phyloP scores from a whole-genome alignment of 2,329 filamentous ascomycete species.

The Aspergillus carbonarius region DNA sequence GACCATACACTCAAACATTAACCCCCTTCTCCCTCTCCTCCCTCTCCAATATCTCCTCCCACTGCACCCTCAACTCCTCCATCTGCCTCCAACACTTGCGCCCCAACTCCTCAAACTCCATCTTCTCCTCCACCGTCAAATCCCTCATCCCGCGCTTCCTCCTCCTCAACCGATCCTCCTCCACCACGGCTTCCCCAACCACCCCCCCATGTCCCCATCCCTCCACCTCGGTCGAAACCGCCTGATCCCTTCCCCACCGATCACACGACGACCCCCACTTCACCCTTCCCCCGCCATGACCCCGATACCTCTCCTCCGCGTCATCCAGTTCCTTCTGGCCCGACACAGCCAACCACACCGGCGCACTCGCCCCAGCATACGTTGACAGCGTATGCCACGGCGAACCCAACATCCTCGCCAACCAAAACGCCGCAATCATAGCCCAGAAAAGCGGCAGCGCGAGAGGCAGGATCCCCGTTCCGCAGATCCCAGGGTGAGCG shows the following conservation, averaged over 20 bases:
- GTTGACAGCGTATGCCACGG: constrained; percentile 81
- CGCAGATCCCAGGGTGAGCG: constrained; percentile 82
- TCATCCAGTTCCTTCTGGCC: constrained; percentile 48
- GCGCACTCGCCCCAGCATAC: constrained; percentile 73
- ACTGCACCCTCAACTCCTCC: constrained; percentile 42
- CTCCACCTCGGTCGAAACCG: constrained; percentile 77
- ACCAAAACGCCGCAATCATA: constrained; percentile 67
- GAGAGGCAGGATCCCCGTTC: constrained; percentile 76
- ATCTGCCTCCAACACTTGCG: constrained; percentile 43
- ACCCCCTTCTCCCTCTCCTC: constrained; percentile 24
- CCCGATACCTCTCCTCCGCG: constrained; percentile 46
- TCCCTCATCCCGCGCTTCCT: constrained; percentile 60
- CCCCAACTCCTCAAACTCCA: constrained; percentile 42
- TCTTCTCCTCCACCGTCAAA: constrained; percentile 50
- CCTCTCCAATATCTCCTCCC: constrained; percentile 41
- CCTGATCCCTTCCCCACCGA: constrained; percentile 56
- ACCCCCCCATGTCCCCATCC: constrained; percentile 73
- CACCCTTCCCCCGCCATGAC: constrained; percentile 60
- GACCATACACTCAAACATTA: not conserved
- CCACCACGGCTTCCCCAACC: constrained; percentile 51
- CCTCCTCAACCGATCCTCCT: constrained; percentile 52
- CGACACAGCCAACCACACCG: constrained; percentile 75
- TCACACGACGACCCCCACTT: constrained; percentile 86
- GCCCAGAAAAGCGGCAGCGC: constrained; percentile 66
- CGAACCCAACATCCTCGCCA: constrained; percentile 76